A percentile compares a stretch with the other conserved stretches of the same genome.
Evolutionary conservation across 202 grass and related monocot species (phyloP).

Genomic region (Dendrocalamus latiflorus): DNA sequence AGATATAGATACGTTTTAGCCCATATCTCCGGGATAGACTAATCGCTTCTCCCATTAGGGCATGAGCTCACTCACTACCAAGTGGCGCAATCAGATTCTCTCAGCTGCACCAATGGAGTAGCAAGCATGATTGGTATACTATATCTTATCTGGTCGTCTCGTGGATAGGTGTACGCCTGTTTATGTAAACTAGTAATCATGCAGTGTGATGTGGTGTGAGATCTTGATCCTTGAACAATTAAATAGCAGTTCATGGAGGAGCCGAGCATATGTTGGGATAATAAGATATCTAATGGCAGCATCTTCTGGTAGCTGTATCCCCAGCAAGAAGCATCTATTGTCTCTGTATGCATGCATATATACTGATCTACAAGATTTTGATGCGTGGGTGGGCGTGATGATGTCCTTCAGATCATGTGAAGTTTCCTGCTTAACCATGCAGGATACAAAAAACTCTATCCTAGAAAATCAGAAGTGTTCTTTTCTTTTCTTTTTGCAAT

Average conservation of each 20-base stretch:
- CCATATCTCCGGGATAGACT: constrained; percentile 28
- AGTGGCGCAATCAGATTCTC: constrained; percentile 43
- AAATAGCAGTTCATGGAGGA: constrained; percentile 20
- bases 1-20: constrained; percentile 4
- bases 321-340: constrained; percentile 50
- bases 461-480: not conserved
- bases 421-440: too few relatives aligned
- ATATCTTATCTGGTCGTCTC: constrained; percentile 33
- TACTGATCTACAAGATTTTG: too few relatives aligned
- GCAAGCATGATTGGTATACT: constrained; percentile 26
- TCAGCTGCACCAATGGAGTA: constrained; percentile 20
- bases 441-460: not conserved
- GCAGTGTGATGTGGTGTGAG: constrained; percentile 14
- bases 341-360: not conserved
- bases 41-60: constrained; percentile 11
- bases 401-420: too few relatives aligned
- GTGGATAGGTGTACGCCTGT: constrained; percentile 8
- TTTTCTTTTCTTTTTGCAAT: not conserved
- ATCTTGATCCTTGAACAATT: constrained; percentile 33
- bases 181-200: not conserved
- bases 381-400: too few relatives aligned
- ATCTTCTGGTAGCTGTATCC: constrained; percentile 42
- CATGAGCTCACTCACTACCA: constrained; percentile 30
- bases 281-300: constrained; percentile 35
- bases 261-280: constrained; percentile 12